These are phyloP conservation scores for Fraxinus dipetala DNA, from an alignment of 305 asterid genomes.

Conservation along the genomic window DNA sequence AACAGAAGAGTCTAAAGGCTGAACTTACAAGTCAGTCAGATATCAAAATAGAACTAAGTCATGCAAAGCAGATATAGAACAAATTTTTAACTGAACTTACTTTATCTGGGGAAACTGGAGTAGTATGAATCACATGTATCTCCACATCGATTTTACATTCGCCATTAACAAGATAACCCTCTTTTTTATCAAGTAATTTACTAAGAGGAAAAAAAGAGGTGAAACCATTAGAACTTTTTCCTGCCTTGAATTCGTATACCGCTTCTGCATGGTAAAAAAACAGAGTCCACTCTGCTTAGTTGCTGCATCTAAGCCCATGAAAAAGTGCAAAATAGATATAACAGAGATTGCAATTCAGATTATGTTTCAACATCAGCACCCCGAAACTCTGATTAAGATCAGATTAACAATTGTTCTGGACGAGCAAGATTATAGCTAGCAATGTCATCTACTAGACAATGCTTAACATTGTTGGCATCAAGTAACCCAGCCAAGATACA, in stretches of 20 bases:
- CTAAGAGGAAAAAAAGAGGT: not conserved
- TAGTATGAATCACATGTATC: not conserved
- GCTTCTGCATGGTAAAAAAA: not conserved
- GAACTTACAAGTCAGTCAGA: not conserved
- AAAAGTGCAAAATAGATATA: no score
- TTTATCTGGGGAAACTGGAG: not conserved
- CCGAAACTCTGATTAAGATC: no score
- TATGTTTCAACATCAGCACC: no score
- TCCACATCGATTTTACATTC: not conserved
- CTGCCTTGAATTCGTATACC: not conserved
- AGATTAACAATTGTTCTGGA: no score
- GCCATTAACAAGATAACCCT: not conserved
- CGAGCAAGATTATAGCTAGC: no score
- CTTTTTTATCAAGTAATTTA: not conserved
- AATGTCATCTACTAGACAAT: no score
- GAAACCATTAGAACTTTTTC: not conserved
- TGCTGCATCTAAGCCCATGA: not conserved
- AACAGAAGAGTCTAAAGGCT: not conserved
- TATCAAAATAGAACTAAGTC: not conserved
- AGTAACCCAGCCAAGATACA: no score
- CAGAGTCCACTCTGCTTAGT: not conserved
- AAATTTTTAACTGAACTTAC: not conserved
- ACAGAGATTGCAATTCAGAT: no score
- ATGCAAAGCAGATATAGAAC: not conserved
- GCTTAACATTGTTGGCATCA: no score